A percentile compares a stretch with the other conserved stretches of the same genome.
These are phyloP conservation scores for Globisporangium alternatum DNA, from an alignment of 352 stramenopile species.

Conservation along the genomic window DNA sequence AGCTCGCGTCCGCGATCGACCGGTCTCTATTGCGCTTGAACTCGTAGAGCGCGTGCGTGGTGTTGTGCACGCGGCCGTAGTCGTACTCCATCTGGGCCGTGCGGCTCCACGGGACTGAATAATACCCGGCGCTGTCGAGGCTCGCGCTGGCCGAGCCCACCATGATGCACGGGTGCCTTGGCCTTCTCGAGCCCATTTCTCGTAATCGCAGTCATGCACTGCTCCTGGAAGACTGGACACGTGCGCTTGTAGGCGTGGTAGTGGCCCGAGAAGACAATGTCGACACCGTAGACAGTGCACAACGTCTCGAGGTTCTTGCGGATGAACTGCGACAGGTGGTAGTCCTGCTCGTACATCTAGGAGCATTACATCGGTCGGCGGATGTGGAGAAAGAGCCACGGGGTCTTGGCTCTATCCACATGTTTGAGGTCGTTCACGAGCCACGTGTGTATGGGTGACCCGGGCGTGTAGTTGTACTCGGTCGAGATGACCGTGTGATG, in stretches of 20 bases:
- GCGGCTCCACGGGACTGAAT: constrained; percentile 20
- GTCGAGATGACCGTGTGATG: constrained; percentile 28
- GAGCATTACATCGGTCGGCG: constrained; percentile 32
- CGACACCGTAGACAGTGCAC: constrained; percentile 20
- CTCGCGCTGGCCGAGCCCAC: constrained; percentile 38
- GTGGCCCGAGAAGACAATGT: constrained; percentile 28
- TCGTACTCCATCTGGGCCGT: constrained; percentile 30
- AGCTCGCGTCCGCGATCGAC: constrained; percentile 27
- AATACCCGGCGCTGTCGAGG: constrained; percentile 19
- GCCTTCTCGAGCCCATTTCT: constrained; percentile 9
- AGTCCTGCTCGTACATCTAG: constrained; percentile 15
- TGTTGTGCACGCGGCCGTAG: constrained; percentile 39
- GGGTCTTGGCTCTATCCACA: constrained; percentile 22
- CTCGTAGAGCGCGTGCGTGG: constrained; percentile 34
- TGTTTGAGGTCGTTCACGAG: constrained; percentile 21
- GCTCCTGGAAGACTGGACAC: constrained; percentile 22
- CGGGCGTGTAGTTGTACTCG: constrained; percentile 21
- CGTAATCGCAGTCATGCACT: constrained; percentile 6
- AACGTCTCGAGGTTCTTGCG: constrained; percentile 19
- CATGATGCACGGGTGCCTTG: constrained; percentile 33
- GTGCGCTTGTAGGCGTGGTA: constrained; percentile 32
- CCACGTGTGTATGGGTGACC: constrained; percentile 22
- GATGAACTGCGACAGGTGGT: constrained; percentile 16
- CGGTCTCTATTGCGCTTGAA: constrained; percentile 25
- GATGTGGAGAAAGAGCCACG: constrained; percentile 27